Conservation (phyloP, 116 monocot genomes). For the Trichopus zeylanicus region DNA sequence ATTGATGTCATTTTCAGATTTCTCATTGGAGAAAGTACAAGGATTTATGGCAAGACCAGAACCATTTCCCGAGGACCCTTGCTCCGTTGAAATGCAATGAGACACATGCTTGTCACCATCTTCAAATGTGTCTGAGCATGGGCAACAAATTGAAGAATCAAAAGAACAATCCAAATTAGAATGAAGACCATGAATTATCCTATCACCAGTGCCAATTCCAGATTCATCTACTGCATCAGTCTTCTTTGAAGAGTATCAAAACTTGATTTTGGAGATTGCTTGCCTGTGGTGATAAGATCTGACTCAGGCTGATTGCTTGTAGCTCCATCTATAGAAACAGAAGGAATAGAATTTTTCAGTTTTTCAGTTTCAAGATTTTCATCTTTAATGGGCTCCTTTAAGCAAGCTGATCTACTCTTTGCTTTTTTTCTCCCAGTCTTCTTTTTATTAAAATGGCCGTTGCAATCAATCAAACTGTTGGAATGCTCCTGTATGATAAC, state of each 20-base stretch:
- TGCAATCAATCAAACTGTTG: constrained; percentile 18
- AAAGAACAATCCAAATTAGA: neutral
- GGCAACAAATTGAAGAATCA: constrained; percentile 1
- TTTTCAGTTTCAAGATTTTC: constrained; percentile 19
- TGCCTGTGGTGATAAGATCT: constrained; percentile 7
- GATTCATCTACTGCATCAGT: constrained; percentile 2
- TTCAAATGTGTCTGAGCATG: constrained; percentile 11
- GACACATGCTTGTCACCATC: constrained; percentile 3
- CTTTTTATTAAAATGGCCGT: constrained; percentile 24
- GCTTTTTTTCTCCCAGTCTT: constrained; percentile 53
- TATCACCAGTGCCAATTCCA: neutral
- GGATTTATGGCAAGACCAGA: neutral
- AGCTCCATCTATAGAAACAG: constrained; percentile 4
- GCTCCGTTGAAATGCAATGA: constrained; percentile 2
- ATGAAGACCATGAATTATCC: constrained; percentile 3
- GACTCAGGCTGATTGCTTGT: neutral
- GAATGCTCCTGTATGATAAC: constrained; percentile 33
- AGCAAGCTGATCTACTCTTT: constrained; percentile 26
- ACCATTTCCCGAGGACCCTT: neutral
- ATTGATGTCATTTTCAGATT: neutral
- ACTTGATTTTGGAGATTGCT: constrained; percentile 9
- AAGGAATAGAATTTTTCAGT: constrained; percentile 10
- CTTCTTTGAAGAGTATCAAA: constrained; percentile 11
- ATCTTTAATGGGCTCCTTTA: constrained; percentile 13
- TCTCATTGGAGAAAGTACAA: neutral